Evolutionary conservation across 2,329 filamentous ascomycete genomes (phyloP), one percentile per base, ranked within the genome.

Genomic region (Lachnum nothofagi): DNA sequence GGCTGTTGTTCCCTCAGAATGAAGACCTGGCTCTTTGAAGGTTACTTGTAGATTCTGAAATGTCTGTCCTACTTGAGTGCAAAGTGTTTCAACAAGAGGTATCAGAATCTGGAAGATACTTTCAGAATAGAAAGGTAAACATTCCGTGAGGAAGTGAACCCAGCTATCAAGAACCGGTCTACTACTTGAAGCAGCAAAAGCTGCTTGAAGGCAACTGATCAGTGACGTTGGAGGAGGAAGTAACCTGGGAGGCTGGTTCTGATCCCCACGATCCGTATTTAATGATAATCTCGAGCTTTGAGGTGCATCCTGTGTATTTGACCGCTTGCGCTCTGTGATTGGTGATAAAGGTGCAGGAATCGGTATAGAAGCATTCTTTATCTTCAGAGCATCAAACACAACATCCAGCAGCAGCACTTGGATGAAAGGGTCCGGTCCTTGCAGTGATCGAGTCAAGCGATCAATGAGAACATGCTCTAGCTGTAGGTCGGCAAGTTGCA

Each of bases 81-180:
- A 96, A 37, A 98, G 76, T 25, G 88, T 94, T 66, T 93, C 91
- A 1, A 96, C 91, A 3, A 98, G 74, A 9, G 90, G 93, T 45
- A 98, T 83, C 27, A 98, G 72, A 44, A 93, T 86, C 63, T 95
- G 87, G 65, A 96, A 96, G 39, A 96, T 88, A 4, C 85, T 82
- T 37, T 87, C 83, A 0, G 86, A 79, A 66, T 95, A 95, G 12
- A 95, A 75, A 0, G 91, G 89, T 24, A 98, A 72, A 38, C 89
- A 88, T 63, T 91, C 86, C 4, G 82, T 80, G 6, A 98, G 74
- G 58, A 98, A 91, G 24, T 80, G 76, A 8, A 96, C 83, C 94
- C 94, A 98, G 64, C 88, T 91, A 60, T 97, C 91, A 29, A 98
- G 72, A 5, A 94, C 84, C 7, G 82, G 75, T 4, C 88, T 82